Evolutionary conservation across 2,329 filamentous ascomycete genomes (phyloP).

Genomic region (Penicillium sp.): DNA sequence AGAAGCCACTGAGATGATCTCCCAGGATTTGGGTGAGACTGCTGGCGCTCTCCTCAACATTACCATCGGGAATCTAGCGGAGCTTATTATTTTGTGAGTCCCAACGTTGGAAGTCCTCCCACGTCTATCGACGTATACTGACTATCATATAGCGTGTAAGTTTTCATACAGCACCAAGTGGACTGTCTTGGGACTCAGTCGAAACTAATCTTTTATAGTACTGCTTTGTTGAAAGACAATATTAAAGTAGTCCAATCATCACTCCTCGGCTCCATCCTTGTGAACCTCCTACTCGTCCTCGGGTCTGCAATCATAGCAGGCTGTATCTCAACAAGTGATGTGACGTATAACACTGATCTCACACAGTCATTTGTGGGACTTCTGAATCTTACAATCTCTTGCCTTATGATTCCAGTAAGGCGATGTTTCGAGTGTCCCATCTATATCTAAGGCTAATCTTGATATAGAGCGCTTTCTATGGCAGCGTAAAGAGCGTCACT

Average conservation of each 20-base stretch:
- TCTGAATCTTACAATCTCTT: slow-evolving; percentile 77
- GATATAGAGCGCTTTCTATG: slow-evolving; percentile 66
- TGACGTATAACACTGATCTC: slow-evolving; percentile 85
- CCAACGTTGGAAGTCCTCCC: slow-evolving; percentile 24
- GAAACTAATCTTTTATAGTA: not conserved
- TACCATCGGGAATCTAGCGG: slow-evolving; percentile 67
- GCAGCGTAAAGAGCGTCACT: slow-evolving; percentile 59
- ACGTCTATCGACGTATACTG: not conserved
- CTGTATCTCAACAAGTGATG: slow-evolving; percentile 71
- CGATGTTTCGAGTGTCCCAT: slow-evolving; percentile 21
- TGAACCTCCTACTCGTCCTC: slow-evolving; percentile 74
- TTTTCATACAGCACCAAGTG: not conserved
- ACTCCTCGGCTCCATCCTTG: slow-evolving; percentile 72
- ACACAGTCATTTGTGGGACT: slow-evolving; percentile 88
- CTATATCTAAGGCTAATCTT: slow-evolving; percentile 23
- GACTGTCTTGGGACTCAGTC: slow-evolving; percentile 27
- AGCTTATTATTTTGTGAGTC: slow-evolving; percentile 59
- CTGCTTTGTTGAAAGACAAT: slow-evolving; percentile 48
- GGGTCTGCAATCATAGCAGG: slow-evolving; percentile 81
- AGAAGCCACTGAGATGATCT: slow-evolving; percentile 63
- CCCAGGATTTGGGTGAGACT: slow-evolving; percentile 59
- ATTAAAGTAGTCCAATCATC: slow-evolving; percentile 84
- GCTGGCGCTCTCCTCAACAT: slow-evolving; percentile 62
- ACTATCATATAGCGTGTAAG: not conserved
- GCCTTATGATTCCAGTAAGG: slow-evolving; percentile 66